These are phyloP conservation scores for Leccinum incarnatum DNA, from an alignment of 768 basidiomycete genomes.

Conservation along the genomic window DNA sequence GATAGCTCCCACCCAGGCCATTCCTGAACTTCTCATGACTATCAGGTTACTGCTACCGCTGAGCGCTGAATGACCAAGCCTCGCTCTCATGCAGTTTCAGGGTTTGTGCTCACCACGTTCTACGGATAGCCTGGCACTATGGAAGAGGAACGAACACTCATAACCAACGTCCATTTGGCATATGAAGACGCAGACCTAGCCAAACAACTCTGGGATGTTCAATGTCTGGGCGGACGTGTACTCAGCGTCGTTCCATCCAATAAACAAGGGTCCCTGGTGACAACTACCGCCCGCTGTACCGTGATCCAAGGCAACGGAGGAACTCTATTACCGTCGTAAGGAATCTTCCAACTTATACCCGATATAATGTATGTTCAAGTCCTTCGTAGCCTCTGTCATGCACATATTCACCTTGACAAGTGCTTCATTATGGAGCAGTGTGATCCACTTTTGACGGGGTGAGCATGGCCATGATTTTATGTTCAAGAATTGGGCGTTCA, in stretches of 20 bases:
- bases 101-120: background rate
- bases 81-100: too few species aligned
- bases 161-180: slow-evolving; percentile 32
- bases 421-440: slow-evolving; percentile 62
- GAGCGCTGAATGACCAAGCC: background rate
- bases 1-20: too few species aligned
- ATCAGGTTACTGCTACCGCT: background rate
- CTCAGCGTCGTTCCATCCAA: slow-evolving; percentile 20
- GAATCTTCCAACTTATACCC: background rate
- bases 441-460: slow-evolving; percentile 52
- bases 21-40: too few species aligned
- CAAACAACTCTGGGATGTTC: slow-evolving; percentile 32
- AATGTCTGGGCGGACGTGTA: slow-evolving; percentile 31
- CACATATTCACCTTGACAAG: slow-evolving; percentile 68
- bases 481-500: background rate
- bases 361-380: slow-evolving; percentile 14
- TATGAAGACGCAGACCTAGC: slow-evolving; percentile 26
- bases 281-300: background rate
- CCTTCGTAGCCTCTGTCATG: slow-evolving; percentile 47
- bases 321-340: slow-evolving; percentile 34
- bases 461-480: slow-evolving; percentile 14
- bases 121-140: background rate
- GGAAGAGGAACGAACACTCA: slow-evolving; percentile 10
- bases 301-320: slow-evolving; percentile 26
- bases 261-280: slow-evolving; percentile 1